Evolutionary conservation across 2,329 filamentous ascomycete genomes (phyloP), one percentile per base, ranked within the genome.

Genomic region (Fusarium lyarnte): DNA sequence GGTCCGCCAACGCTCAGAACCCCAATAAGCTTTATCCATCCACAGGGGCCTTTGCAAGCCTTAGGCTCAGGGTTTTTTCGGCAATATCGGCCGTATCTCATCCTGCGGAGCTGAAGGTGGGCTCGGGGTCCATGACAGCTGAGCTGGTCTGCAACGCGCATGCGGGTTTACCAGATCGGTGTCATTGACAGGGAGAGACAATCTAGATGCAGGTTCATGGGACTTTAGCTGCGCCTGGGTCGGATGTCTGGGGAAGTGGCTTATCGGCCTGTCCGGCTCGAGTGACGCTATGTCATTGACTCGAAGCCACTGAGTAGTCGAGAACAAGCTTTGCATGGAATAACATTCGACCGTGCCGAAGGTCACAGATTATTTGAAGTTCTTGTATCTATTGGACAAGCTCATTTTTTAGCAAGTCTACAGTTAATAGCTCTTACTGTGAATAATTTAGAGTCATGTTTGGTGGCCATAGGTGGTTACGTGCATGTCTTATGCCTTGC

Each of bases 41-140:
- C 29, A 10, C 10, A 12, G 14, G 29, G 4, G 0, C 2, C 16
- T 35, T 25, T 33, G 47, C 0, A 4, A 16, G 19, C n/a, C 17
- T 21, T 2, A n/a, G 8, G 8, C 6, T 6, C 29, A 51, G 17
- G 47, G 6, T 51, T n/a, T 35, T 6, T 29, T 31, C n/a, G 29
- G 46, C 2, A 35, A 49, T 49, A 11, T 33, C 25, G 25, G 25
- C 25, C 27, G 27, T 29, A 8, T 8, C 27, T 29, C 27, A 29
- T 29, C 7, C 5, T 29, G 5, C 7, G 27, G 27, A 29, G 27
- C 27, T 6, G 27, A 8, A 8, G 27, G 27, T 6, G 27, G 27
- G 27, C 27, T 29, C 27, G 27, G 27, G 27, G 8, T 29, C 27
- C 27, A 29, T 29, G 27, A 29, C 27, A 29, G 27, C 27, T 29